Evolutionary conservation across 306 rosid species (phyloP), one percentile per base, ranked within the genome.

Genomic region (Trifolium dubium): DNA sequence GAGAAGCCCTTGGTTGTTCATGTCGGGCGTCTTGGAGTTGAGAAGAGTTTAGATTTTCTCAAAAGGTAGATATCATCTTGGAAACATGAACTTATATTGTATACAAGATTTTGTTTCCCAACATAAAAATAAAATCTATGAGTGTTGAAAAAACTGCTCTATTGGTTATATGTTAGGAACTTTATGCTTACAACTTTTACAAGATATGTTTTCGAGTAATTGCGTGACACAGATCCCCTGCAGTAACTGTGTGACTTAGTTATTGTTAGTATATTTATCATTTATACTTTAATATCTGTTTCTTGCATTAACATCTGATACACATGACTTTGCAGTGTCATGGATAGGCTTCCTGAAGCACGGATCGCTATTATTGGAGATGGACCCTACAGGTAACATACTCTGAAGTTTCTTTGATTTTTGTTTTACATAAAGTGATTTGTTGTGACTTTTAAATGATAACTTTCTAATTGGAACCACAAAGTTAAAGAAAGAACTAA

Each of bases 31-130:
- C 80, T 95, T 39, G 99, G 99, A 74, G 97, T 95, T 40, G 99
- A 95, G 86, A 95, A 95, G 86, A 95, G 98, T 80, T 88, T 95
- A 84, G 98, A 95, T 80, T 95, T 92, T 74, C 93, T 92, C 80
- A 91, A 85, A 83, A 83, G 98, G 98, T 94, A 81, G 7, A 17
- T 51, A 62, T 18, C 78, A 19, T 83, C 65, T 30, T 76, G 8
- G 29, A 23, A 47, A 72, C 11, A 19, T 23, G 31, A 53, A 31
- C 44, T 9, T 29, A n/a, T 18, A 39, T 77, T 14, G 14, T 5
- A 63, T 30, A n/a, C 28, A 17, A 51, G 9, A 35, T 41, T 68
- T 66, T 53, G 6, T 29, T 4, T 40, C 10, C 11, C 31, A 69
- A 47, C 72, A 31, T 14, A 40, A 62, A 35, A 44, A n/a, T 71